Base-by-base conservation (phyloP, 2,329 filamentous ascomycete species). In the Paradendryphiella salina region DNA sequence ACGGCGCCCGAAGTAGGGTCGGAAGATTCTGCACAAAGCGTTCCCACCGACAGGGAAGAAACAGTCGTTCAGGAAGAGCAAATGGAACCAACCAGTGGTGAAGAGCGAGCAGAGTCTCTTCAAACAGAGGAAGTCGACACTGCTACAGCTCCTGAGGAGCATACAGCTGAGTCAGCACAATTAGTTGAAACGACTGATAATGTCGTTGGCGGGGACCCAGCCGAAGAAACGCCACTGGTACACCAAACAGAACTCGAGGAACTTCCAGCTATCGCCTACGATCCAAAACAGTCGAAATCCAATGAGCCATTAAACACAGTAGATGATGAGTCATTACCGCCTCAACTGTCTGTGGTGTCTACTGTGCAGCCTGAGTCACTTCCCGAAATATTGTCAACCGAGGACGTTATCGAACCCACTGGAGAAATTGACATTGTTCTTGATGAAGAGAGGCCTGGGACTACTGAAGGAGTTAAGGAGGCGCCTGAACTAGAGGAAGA, bases 251-350 rank as follows among this genome's bases (percentile, higher is more conserved):
- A 44, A 21, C 39, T 38, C 11, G 34, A 44, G n/a, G 31, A 10
- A 10, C 3, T 37, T 44, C 29, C 33, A 7, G 18, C 32, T 18
- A n/a, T 18, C 0, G 13, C 36, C 11, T 7, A n/a, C 20, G 20
- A 21, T 15, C 18, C 11, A 14, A 21, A 40, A 42, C 34, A 33
- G 13, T 23, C 38, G 15, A 36, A 35, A 46, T 17, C 45, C 33
- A 46, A 49, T 14, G 45, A 60, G 31, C 53, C 54, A n/a, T 15
- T 37, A 11, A 36, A 46, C 9, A 47, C 35, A 17, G 34, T 28
- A 9, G 54, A 58, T 10, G 41, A 45, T 33, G 46, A 29, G 9
- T 15, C 9, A 29, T 48, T 36, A 43, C 33, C 14, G 15, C 11
- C n/a, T 29, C 32, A 41, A 31, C 28, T 17, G 20, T 33, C 8